Percentiles rank a stretch among this genome's conserved stretches.
phyloP scores from a whole-genome alignment of 495 filamentous ascomycete genomes.

The Hamigera avellanea region DNA sequence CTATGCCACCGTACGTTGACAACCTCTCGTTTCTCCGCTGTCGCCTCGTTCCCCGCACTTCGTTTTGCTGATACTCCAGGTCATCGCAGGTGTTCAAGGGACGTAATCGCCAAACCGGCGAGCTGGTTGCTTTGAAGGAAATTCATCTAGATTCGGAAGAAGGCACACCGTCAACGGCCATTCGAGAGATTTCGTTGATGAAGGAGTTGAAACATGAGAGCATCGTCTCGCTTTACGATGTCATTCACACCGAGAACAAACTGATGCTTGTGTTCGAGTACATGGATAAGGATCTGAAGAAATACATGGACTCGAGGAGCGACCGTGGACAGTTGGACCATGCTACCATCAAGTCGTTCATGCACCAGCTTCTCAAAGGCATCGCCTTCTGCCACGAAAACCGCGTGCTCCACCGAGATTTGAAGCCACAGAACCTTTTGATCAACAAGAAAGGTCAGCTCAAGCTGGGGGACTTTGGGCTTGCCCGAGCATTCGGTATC shows the following conservation, averaged over 20 bases:
- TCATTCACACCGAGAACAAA: constrained; percentile 99
- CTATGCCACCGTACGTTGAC: constrained; percentile 79
- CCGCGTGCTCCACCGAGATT: constrained; percentile 86
- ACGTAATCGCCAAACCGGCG: constrained; percentile 87
- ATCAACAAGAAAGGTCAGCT: constrained; percentile 87
- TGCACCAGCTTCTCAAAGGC: constrained; percentile 87
- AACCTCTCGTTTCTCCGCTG: constrained; percentile 1
- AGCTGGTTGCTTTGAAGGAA: constrained; percentile 95
- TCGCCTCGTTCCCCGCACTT: background rate
- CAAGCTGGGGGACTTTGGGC: constrained; percentile 91
- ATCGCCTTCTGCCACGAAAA: constrained; percentile 97
- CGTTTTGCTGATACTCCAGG: constrained; percentile 9
- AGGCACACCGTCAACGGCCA: constrained; percentile 94
- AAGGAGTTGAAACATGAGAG: constrained; percentile 98
- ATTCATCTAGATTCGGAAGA: constrained; percentile 99
- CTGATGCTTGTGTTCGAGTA: constrained; percentile 98
- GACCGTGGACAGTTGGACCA: constrained; percentile 76
- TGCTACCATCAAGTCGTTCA: constrained; percentile 88
- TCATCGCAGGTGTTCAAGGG: constrained; percentile 85
- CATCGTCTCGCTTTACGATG: constrained; percentile 94
- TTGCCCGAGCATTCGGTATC: constrained; percentile 89
- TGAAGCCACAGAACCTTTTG: constrained; percentile 91
- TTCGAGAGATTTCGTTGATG: constrained; percentile 97
- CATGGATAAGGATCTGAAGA: constrained; percentile 98
- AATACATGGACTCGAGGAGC: constrained; percentile 91